A percentile compares a stretch with the other conserved stretches of the same genome.
Evolutionary conservation across 1,139 yeast species (phyloP).

Genomic region (Saccharomyces pastorianus): DNA sequence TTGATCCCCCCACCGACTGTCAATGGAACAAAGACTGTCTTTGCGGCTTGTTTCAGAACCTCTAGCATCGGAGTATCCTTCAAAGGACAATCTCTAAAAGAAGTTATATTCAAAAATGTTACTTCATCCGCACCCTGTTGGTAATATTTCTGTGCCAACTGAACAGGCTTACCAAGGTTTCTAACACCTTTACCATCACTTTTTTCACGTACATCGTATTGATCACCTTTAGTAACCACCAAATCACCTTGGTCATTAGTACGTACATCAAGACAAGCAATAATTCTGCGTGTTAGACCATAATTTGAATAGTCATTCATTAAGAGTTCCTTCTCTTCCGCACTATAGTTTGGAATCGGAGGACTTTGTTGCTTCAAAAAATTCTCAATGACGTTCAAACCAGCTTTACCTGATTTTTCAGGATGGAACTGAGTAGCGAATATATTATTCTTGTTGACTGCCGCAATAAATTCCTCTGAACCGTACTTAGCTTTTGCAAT

Average conservation of each 20-base stretch:
- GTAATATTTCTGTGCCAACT: conserved; percentile 81
- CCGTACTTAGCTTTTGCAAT: conserved; percentile 71
- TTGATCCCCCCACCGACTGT: conserved; percentile 98
- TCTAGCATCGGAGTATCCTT: conserved; percentile 91
- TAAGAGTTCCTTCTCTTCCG: conserved; percentile 15
- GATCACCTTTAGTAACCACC: conserved; percentile 97
- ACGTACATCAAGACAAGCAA: conserved; percentile 95
- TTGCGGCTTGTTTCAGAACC: conserved; percentile 73
- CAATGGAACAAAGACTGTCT: conserved; percentile 87
- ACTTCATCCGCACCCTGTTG: conserved; percentile 95
- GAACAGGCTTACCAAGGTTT: conserved; percentile 92
- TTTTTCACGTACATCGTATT: conserved; percentile 87
- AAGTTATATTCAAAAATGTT: conserved; percentile 87
- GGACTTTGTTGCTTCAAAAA: conserved; percentile 51
- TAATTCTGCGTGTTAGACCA: conserved; percentile 81
- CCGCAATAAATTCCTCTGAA: conserved; percentile 75
- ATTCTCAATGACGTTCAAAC: conserved; percentile 62
- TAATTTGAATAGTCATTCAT: conserved; percentile 44
- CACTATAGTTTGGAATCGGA: conserved; percentile 17
- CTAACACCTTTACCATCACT: conserved; percentile 50
- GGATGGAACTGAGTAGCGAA: conserved; percentile 98
- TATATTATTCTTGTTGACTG: conserved; percentile 62
- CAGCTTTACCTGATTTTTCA: conserved; percentile 89
- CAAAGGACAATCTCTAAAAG: conserved; percentile 87
- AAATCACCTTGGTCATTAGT: conserved; percentile 88